These are phyloP conservation scores for Globisporangium spiculum DNA, from an alignment of 352 stramenopile genomes.

Conservation along the genomic window DNA sequence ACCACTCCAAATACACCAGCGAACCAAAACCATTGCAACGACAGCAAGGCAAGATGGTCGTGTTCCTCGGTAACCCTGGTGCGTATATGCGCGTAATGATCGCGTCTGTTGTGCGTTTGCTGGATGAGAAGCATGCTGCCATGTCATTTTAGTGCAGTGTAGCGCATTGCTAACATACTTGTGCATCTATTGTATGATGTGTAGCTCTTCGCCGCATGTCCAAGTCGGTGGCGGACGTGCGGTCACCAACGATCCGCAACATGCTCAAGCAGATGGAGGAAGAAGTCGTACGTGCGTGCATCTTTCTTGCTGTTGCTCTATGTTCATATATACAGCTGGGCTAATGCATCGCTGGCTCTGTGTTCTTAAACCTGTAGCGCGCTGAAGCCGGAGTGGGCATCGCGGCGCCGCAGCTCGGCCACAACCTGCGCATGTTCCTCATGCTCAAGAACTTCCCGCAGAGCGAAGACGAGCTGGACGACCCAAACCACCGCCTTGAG, in stretches of 20 bases:
- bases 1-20: not conserved
- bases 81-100: conserved; percentile 14
- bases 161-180: not conserved
- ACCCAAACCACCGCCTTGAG: conserved; percentile 29
- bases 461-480: conserved; percentile 48
- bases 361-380: conserved; percentile 27
- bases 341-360: not conserved
- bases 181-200: conserved; percentile 8
- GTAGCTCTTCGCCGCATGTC: conserved; percentile 67
- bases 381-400: conserved; percentile 71
- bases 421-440: conserved; percentile 81
- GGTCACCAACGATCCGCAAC: conserved; percentile 39
- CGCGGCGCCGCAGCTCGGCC: conserved; percentile 67
- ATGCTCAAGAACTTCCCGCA: conserved; percentile 72
- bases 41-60: conserved; percentile 36
- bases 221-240: conserved; percentile 60
- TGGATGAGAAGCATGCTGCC: not conserved
- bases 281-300: conserved; percentile 37
- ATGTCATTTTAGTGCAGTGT: not conserved
- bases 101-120: not conserved
- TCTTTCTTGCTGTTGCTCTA: not conserved
- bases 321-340: not conserved
- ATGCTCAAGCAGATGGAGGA: conserved; percentile 60
- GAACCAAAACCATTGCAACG: not conserved
- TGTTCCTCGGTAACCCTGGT: conserved; percentile 76